Percentiles rank a stretch among this genome's conserved stretches.
Evolutionary conservation across 2,329 filamentous ascomycete genomes (phyloP).

Genomic region (Pseudogymnoascus sp.): DNA sequence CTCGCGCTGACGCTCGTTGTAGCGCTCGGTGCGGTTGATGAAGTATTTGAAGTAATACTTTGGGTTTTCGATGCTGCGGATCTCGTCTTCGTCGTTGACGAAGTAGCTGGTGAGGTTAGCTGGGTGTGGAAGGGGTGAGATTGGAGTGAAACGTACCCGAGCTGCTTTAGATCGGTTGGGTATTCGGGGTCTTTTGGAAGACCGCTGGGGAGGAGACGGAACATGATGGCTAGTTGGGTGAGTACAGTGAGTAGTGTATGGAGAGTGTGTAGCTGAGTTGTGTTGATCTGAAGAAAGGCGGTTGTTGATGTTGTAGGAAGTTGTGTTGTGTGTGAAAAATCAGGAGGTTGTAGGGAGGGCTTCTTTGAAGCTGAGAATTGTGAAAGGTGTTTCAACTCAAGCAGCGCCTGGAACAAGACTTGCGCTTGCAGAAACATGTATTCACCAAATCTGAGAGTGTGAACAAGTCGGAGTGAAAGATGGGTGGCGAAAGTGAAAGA

Average conservation of each 20-base stretch:
- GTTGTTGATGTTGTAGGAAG: neutral
- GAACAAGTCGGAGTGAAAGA: neutral
- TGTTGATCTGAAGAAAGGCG: neutral
- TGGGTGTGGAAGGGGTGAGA: neutral
- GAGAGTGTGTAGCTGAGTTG: neutral
- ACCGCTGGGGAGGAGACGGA: conserved; percentile 57
- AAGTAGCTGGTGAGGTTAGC: conserved; percentile 53
- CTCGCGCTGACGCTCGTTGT: conserved; percentile 68
- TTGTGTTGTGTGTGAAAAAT: neutral
- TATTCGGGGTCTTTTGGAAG: conserved; percentile 65
- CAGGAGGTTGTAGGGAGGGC: neutral
- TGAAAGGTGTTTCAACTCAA: neutral
- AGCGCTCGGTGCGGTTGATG: conserved; percentile 61
- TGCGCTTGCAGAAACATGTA: neutral
- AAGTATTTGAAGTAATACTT: conserved; percentile 67
- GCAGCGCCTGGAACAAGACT: neutral
- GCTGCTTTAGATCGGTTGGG: conserved; percentile 52
- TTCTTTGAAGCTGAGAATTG: neutral
- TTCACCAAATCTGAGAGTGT: neutral
- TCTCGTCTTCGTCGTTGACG: conserved; percentile 64
- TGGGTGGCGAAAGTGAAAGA: neutral
- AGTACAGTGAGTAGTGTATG: neutral
- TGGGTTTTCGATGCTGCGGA: conserved; percentile 60
- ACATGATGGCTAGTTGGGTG: conserved; percentile 48
- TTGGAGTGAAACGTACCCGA: conserved; percentile 51